Evolutionary conservation across 768 basidiomycete species (phyloP), one percentile per base, ranked within the genome.

Genomic region (Tephrocybe sp.): DNA sequence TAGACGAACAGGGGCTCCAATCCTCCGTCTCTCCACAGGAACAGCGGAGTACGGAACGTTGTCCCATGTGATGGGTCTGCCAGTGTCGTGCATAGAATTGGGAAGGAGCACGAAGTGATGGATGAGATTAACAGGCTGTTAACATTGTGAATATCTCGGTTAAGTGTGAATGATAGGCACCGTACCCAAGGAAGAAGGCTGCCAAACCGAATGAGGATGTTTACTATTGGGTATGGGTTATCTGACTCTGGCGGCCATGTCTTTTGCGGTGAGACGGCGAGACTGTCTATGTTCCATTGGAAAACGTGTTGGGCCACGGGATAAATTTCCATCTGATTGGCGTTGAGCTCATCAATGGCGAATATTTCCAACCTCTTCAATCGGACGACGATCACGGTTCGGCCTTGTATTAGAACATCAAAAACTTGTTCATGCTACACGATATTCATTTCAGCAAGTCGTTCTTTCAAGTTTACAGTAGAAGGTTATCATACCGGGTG

Each of bases 41-140:
- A 69, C 64, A 10, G 72, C 60, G n/a, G 60, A 47, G 53, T 81
- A 83, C 1, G 82, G 82, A 11, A 72, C 51, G 48, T 80, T 80
- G 20, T 61, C 54, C 33, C 64, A 45, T 35, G 59, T 64, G n/a
- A 65, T 58, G 3, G 57, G 57, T 16, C 54, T 49, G 20, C 53
- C 49, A 13, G 54, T 51, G 26, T 62, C 55, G 58, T 72, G 80
- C 5, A 60, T 48, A 3, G 65, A 55, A 60, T 83, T 79, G 0
- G 77, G 74, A 1, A 61, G 62, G 13, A 89, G 69, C 31, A 73
- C 60, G 60, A 76, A 85, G 62, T 83, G 80, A 56, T 87, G 83
- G n/a, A 87, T 70, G 20, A 82, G 65, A 62, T 89, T 87, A 54
- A 82, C 76, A 0, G 85, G 83, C 85, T 72, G 20, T 30, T 40